A percentile compares a stretch with the other conserved stretches of the same genome.
These are phyloP conservation scores for Phaeosphaeriaceae sp. DNA, from an alignment of 2,329 filamentous ascomycete species.

Conservation along the genomic window DNA sequence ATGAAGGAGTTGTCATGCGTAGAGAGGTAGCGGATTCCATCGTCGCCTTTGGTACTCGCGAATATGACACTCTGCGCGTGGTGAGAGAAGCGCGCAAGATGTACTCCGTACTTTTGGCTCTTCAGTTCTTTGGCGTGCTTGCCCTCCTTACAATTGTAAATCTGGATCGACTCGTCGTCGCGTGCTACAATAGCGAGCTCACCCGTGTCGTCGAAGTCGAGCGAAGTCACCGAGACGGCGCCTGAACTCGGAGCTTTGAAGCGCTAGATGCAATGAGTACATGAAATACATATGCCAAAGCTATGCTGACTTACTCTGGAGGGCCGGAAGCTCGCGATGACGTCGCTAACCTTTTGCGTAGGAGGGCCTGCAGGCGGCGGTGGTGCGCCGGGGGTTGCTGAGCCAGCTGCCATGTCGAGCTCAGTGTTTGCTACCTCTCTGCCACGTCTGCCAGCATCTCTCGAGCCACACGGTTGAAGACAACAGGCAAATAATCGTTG, in stretches of 20 bases:
- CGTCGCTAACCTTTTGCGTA: conserved; percentile 71
- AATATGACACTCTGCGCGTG: conserved; percentile 91
- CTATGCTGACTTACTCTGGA: conserved; percentile 67
- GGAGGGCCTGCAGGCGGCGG: conserved; percentile 44
- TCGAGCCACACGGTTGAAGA: background rate
- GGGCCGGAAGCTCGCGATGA: conserved; percentile 79
- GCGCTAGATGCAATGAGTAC: conserved; percentile 42
- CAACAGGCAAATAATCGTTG: conserved; percentile 8
- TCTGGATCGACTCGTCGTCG: conserved; percentile 92
- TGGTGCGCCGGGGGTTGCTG: conserved; percentile 41
- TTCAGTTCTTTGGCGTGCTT: conserved; percentile 87
- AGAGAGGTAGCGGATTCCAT: conserved; percentile 84
- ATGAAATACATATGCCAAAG: background rate
- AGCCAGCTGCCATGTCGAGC: conserved; percentile 42
- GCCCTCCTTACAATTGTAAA: conserved; percentile 93
- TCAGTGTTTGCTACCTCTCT: conserved; percentile 9
- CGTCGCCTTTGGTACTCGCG: conserved; percentile 93
- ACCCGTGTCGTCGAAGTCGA: conserved; percentile 96
- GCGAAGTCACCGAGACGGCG: conserved; percentile 75
- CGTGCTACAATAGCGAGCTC: conserved; percentile 90
- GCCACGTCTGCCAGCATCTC: conserved; percentile 11
- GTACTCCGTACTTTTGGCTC: conserved; percentile 96
- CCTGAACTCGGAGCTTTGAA: conserved; percentile 57
- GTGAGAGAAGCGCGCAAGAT: conserved; percentile 93
- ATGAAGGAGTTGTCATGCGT: conserved; percentile 97